Percentiles rank a stretch among this genome's conserved stretches.
phyloP scores from a whole-genome alignment of 164 flowering plant genomes.

The Kingdonia uniflora region DNA sequence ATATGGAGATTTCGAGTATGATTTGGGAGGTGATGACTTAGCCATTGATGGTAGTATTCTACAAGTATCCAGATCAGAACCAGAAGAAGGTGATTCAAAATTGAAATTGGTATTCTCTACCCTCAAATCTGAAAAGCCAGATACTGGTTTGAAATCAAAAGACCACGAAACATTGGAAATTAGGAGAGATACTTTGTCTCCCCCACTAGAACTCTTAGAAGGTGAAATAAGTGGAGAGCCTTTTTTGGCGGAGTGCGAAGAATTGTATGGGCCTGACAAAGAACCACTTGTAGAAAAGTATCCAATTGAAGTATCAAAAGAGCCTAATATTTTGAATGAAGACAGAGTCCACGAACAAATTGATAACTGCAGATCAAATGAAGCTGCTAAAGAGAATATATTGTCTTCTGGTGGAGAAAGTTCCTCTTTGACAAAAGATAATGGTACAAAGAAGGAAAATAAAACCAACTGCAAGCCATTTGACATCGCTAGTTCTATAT shows the following conservation, averaged over 20 bases:
- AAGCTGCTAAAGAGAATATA: slow-evolving; percentile 9
- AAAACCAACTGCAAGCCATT: slow-evolving; percentile 24
- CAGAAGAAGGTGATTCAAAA: slow-evolving; percentile 39
- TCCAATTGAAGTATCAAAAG: slow-evolving; percentile 16
- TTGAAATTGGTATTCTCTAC: slow-evolving; percentile 69
- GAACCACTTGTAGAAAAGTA: slow-evolving; percentile 34
- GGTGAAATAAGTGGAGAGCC: slow-evolving; percentile 39
- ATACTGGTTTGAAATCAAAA: slow-evolving; percentile 12
- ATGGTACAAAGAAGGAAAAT: slow-evolving; percentile 22
- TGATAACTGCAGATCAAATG: slow-evolving; percentile 10
- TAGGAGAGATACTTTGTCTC: slow-evolving; percentile 13
- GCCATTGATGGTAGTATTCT: slow-evolving; percentile 28
- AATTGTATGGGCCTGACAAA: slow-evolving; percentile 72
- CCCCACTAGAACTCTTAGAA: slow-evolving; percentile 14
- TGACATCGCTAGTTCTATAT: slow-evolving; percentile 25
- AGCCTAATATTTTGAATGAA: slow-evolving; percentile 13
- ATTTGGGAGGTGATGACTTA: slow-evolving; percentile 64
- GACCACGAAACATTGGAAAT: slow-evolving; percentile 15
- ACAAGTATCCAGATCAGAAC: slow-evolving; percentile 25
- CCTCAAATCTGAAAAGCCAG: slow-evolving; percentile 19
- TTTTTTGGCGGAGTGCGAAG: slow-evolving; percentile 69
- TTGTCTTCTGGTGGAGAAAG: slow-evolving; percentile 21
- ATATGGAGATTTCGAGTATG: slow-evolving; percentile 91
- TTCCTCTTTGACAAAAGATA: slow-evolving; percentile 25
- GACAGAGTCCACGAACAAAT: slow-evolving; percentile 11